Percentiles rank a stretch among this genome's conserved stretches.
phyloP scores from a whole-genome alignment of 1,284 basidiomycete genomes.

The Stereum hirsutum region DNA sequence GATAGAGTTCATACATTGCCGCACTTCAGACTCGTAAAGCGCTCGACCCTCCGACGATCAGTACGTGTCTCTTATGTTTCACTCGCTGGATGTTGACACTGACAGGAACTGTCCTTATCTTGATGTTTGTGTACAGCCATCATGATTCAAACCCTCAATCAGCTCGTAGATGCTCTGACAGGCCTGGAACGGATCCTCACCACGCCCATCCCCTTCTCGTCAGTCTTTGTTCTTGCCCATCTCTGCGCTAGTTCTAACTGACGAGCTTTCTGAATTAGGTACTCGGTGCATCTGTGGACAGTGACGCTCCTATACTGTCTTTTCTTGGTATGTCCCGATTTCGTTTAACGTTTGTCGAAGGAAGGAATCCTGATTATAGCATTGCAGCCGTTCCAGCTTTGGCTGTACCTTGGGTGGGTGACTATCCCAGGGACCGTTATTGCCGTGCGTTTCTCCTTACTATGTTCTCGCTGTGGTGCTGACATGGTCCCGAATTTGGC shows the following conservation, averaged over 20 bases:
- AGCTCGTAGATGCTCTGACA: constrained; percentile 59
- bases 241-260: not conserved
- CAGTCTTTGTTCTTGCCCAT: constrained; percentile 6
- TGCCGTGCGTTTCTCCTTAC: constrained; percentile 15
- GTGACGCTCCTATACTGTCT: constrained; percentile 52
- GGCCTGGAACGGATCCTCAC: constrained; percentile 71
- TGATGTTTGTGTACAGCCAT: constrained; percentile 27
- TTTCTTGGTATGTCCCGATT: constrained; percentile 31
- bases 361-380: not conserved
- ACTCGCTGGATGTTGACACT: not conserved
- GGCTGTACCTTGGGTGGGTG: constrained; percentile 45
- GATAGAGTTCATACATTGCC: constrained; percentile 57
- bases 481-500: not conserved
- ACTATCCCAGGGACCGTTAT: constrained; percentile 57
- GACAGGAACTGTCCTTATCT: not conserved
- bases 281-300: constrained; percentile 56
- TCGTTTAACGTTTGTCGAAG: not conserved
- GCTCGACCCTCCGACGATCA: constrained; percentile 57
- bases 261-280: constrained; percentile 27
- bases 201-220: constrained; percentile 76
- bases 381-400: constrained; percentile 61
- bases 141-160: constrained; percentile 41
- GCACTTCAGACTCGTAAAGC: constrained; percentile 50
- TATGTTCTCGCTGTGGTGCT: not conserved
- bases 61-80: constrained; percentile 25